Percentiles rank a stretch among this genome's conserved stretches.
These are phyloP conservation scores for Protomyces pachydermus DNA, from an alignment of 1,139 yeast species.

Conservation along the genomic window DNA sequence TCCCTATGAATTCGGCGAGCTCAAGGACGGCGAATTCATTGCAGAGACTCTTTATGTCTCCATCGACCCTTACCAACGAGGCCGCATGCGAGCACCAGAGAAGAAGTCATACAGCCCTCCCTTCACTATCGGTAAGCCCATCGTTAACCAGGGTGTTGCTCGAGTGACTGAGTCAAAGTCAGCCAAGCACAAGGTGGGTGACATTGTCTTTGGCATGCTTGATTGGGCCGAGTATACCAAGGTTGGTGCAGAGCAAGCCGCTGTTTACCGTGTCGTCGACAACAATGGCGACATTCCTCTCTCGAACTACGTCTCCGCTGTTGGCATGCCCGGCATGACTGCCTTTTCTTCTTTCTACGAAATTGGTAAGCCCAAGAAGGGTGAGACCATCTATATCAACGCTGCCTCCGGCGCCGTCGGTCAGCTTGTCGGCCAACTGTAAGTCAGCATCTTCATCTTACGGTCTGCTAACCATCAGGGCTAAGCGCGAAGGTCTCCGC, in stretches of 20 bases:
- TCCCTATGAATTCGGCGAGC: conserved; percentile 32
- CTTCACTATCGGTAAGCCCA: conserved; percentile 27
- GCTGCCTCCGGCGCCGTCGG: conserved; percentile 76
- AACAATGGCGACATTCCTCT: conserved; percentile 28
- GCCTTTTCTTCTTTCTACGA: conserved; percentile 52
- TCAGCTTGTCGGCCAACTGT: conserved; percentile 53
- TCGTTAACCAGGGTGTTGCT: conserved; percentile 30
- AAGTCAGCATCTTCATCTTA: too few relatives aligned
- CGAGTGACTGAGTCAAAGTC: conserved; percentile 28
- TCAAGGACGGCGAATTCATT: conserved; percentile 30
- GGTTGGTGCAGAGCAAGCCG: conserved; percentile 13
- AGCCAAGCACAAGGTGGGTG: conserved; percentile 25
- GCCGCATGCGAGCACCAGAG: conserved; percentile 30
- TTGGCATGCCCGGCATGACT: conserved; percentile 59
- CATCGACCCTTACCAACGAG: conserved; percentile 33
- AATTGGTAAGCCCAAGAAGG: conserved; percentile 32
- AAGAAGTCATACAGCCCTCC: conserved; percentile 30
- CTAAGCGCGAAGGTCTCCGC: conserved; percentile 52
- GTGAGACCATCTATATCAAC: conserved; percentile 48
- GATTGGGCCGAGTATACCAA: conserved; percentile 28
- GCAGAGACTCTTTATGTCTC: conserved; percentile 31
- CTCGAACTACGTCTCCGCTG: conserved; percentile 41
- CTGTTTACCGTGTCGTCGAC: conserved; percentile 3
- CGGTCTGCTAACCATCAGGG: conserved; percentile 33
- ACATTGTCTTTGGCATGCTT: conserved; percentile 20